Conservation (phyloP, 768 basidiomycete genomes). For the Podaxis carcinomalis region DNA sequence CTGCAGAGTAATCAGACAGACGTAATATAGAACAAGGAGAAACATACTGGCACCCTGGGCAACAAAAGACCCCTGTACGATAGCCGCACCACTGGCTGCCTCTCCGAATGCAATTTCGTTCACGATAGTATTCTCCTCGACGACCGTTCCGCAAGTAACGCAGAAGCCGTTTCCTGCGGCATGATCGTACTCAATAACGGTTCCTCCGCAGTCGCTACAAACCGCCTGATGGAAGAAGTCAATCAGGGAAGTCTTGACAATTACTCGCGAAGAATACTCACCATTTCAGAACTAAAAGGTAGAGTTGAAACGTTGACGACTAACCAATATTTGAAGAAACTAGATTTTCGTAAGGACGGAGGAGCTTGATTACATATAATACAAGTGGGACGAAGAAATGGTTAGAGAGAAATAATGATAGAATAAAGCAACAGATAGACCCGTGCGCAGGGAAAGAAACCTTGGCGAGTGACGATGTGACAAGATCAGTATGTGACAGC, state of each 20-base stretch:
- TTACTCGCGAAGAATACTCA: background rate
- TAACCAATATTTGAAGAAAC: background rate
- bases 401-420: conserved; percentile 16
- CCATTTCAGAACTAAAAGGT: background rate
- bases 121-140: conserved; percentile 92
- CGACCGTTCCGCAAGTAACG: conserved; percentile 80
- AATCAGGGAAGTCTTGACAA: background rate
- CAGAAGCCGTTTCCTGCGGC: conserved; percentile 86
- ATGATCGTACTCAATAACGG: conserved; percentile 80
- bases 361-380: background rate
- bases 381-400: conserved; percentile 5
- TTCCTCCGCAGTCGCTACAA: conserved; percentile 77
- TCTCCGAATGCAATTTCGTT: conserved; percentile 96
- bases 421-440: conserved; percentile 6
- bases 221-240: conserved; percentile 39
- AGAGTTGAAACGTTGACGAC: background rate
- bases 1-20: conserved; percentile 31
- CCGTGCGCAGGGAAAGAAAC: background rate
- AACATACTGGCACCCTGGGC: conserved; percentile 85
- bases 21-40: background rate
- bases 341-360: background rate
- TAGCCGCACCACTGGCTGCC: conserved; percentile 84
- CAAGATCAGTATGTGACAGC: conserved; percentile 3
- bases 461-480: background rate
- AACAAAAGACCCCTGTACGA: conserved; percentile 93